Conservation (phyloP, 106 monocot species). For the Dendrobium officinale region DNA sequence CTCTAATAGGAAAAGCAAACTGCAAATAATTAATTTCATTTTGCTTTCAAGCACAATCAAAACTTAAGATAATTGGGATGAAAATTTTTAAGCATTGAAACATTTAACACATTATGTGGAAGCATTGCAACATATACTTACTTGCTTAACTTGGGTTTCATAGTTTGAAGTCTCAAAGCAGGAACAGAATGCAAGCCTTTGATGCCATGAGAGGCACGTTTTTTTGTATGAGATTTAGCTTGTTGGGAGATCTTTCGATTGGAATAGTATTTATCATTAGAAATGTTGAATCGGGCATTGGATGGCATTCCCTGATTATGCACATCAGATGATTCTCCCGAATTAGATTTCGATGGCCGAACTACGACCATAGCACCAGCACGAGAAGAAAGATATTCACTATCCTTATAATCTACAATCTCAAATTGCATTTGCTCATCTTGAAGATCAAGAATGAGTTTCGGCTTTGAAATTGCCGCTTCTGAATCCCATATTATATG, state of each 20-base stretch:
- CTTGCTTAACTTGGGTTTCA: constrained; percentile 96
- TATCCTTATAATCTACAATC: constrained; percentile 50
- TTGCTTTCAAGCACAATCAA: not conserved
- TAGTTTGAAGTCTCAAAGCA: constrained; percentile 85
- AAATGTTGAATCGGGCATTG: constrained; percentile 69
- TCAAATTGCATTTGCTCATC: constrained; percentile 98
- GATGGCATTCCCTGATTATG: constrained; percentile 34
- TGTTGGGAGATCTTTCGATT: constrained; percentile 71
- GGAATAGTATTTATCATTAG: constrained; percentile 94
- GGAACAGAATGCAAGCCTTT: constrained; percentile 90
- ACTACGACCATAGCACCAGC: constrained; percentile 68
- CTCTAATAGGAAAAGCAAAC: not conserved
- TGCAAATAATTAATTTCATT: not conserved
- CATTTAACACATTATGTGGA: not conserved
- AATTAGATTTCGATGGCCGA: constrained; percentile 30
- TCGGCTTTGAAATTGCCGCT: constrained; percentile 60
- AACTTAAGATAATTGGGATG: not conserved
- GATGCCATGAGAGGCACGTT: constrained; percentile 54
- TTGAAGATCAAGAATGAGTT: constrained; percentile 87
- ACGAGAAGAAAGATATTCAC: constrained; percentile 47
- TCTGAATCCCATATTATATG: constrained; percentile 76
- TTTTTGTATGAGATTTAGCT: constrained; percentile 82
- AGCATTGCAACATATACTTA: constrained; percentile 21
- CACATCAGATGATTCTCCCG: constrained; percentile 27
- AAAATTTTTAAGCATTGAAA: not conserved